phyloP scores from a whole-genome alignment of 2,329 filamentous ascomycete species.

The Penicillium sp. region DNA sequence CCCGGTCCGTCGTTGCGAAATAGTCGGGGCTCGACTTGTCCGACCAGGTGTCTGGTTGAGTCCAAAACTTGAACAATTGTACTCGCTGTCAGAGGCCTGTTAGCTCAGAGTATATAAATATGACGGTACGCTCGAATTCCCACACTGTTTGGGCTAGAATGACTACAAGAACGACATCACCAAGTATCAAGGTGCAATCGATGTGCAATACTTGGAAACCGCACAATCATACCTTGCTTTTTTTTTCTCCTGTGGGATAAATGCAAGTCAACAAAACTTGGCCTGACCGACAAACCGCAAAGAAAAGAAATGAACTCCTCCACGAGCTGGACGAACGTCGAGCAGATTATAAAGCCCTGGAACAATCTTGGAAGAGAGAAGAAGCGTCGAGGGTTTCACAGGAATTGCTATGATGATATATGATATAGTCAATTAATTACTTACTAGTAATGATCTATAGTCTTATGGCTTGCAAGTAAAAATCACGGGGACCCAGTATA shows the following conservation, averaged over 20 bases:
- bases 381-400: slow-evolving; percentile 15
- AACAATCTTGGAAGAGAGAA: background rate
- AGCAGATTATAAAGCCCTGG: slow-evolving; percentile 13
- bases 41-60: slow-evolving; percentile 6
- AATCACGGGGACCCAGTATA: slow-evolving; percentile 16
- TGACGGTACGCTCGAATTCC: background rate
- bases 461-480: slow-evolving; percentile 9
- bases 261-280: slow-evolving; percentile 13
- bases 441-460: slow-evolving; percentile 12
- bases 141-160: background rate
- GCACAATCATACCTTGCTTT: background rate
- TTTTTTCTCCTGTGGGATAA: background rate
- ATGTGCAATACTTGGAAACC: background rate
- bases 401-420: background rate
- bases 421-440: slow-evolving; percentile 3
- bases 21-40: slow-evolving; percentile 11
- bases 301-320: slow-evolving; percentile 6
- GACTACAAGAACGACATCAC: background rate
- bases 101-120: slow-evolving; percentile 2
- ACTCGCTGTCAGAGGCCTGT: background rate
- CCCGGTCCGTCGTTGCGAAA: slow-evolving; percentile 10
- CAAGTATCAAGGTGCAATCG: background rate
- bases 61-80: slow-evolving; percentile 7
- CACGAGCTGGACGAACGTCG: slow-evolving; percentile 5
- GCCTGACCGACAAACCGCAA: slow-evolving; percentile 14